phyloP scores from a whole-genome alignment of 192 early-diverging fungal species.

The Kickxella alabastrina region DNA sequence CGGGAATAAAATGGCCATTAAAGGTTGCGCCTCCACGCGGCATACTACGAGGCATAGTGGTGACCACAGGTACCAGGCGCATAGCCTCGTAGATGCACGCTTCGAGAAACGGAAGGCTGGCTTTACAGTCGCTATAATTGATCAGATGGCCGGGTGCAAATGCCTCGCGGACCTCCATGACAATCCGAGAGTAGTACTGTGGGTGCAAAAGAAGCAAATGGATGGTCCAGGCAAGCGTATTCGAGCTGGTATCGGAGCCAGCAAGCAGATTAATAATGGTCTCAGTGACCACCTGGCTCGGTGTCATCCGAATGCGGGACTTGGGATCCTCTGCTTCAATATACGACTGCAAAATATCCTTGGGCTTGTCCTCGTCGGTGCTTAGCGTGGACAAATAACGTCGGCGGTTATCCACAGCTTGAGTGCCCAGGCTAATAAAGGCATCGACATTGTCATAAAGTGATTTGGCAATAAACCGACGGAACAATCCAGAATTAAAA shows the following conservation, averaged over 20 bases:
- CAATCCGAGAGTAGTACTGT: conserved; percentile 2
- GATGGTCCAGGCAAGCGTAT: too few species aligned
- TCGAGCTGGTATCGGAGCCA: too few species aligned
- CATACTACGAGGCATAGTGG: conserved; percentile 31
- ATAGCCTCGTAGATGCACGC: conserved; percentile 44
- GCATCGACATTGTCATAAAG: conserved; percentile 12
- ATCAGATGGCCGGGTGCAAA: too few species aligned
- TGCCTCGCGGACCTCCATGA: conserved; percentile 14
- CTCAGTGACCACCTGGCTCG: too few species aligned
- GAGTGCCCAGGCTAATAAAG: conserved; percentile 18
- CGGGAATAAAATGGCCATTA: conserved; percentile 35
- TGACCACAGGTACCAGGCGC: conserved; percentile 22
- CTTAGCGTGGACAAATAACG: neutral
- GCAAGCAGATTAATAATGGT: too few species aligned
- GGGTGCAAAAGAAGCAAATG: conserved; percentile 39
- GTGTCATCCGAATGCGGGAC: too few species aligned
- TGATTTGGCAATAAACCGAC: conserved; percentile 5
- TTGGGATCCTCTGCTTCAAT: too few species aligned
- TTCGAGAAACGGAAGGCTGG: conserved; percentile 27
- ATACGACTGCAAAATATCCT: conserved; percentile 38
- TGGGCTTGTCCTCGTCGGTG: conserved; percentile 1
- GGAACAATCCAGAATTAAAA: conserved; percentile 14
- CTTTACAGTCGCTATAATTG: conserved; percentile 14
- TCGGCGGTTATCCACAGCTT: conserved; percentile 25
- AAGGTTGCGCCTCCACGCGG: conserved; percentile 31